Evolutionary conservation across 2,329 filamentous ascomycete genomes (phyloP), one percentile per base, ranked within the genome.

Genomic region (Aaosphaeria arxii): DNA sequence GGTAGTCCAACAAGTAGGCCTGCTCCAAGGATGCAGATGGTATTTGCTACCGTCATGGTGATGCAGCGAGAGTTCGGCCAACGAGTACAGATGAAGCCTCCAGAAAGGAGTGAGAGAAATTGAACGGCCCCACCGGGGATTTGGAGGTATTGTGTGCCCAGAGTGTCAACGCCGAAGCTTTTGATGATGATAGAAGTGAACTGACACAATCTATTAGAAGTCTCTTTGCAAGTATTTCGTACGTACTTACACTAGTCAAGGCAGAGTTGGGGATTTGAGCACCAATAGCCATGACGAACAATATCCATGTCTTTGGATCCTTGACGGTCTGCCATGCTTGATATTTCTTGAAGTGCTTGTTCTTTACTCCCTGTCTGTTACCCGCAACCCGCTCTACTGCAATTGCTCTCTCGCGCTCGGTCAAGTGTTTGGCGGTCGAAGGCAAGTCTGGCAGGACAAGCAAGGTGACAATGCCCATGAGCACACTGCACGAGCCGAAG

Each of bases 151-250:
- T 82, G 79, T 82, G 94, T 43, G 94, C 94, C 3, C 88, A 97
- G 71, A 80, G 91, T 41, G 85, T 97, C 73, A 95, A 97, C 58
- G 89, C 89, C 17, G 89, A 97, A 72, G 88, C 74, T 74, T n/a
- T 66, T 65, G 45, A 79, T 71, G 45, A 79, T 76, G 13, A 78
- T 68, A 7, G 73, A 75, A 1, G 70, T 73, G 53, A 79, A 78
- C 62, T 73, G 33, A 9, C 11, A 28, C 7, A 40, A 40, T 43
- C 17, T 24, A 46, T 13, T 13, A 24, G 2, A 11, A 13, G 36
- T 28, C 44, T n/a, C 11, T 33, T 5, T n/a, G 11, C 9, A 28
- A 5, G 30, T 7, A 9, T 6, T 7, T 9, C 3, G 7, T 13
- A 2, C 24, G 13, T 17, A 48, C 58, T 52, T 50, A 63, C 61